phyloP scores from a whole-genome alignment of 2,329 filamentous ascomycete species.

The Bimuria novae-zelandiae region DNA sequence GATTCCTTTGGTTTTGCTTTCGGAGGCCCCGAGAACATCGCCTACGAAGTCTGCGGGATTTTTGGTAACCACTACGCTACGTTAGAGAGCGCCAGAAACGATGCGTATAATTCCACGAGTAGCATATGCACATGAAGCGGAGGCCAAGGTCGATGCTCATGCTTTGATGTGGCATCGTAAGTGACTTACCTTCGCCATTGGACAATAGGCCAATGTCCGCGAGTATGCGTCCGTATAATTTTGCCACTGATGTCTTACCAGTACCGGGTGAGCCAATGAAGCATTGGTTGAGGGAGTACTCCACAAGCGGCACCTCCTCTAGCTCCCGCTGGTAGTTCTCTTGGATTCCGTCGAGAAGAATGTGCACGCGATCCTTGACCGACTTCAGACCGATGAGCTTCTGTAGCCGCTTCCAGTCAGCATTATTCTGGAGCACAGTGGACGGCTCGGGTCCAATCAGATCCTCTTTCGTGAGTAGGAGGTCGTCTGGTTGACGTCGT shows the following conservation, averaged over 20 bases:
- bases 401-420: slow-evolving; percentile 63
- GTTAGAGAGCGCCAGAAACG: slow-evolving; percentile 16
- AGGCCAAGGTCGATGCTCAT: too few species aligned
- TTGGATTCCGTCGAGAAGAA: slow-evolving; percentile 64
- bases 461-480: slow-evolving; percentile 67
- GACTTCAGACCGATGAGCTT: slow-evolving; percentile 61
- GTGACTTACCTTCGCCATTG: slow-evolving; percentile 65
- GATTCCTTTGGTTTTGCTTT: slow-evolving; percentile 73
- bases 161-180: too few species aligned
- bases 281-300: slow-evolving; percentile 68
- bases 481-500: slow-evolving; percentile 60
- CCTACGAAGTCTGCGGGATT: slow-evolving; percentile 77
- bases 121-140: too few species aligned
- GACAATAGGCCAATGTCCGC: slow-evolving; percentile 69
- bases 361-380: slow-evolving; percentile 66
- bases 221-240: slow-evolving; percentile 71
- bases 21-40: slow-evolving; percentile 65
- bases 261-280: slow-evolving; percentile 76
- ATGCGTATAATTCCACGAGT: neutral
- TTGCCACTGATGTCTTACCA: slow-evolving; percentile 76
- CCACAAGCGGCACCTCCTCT: slow-evolving; percentile 60
- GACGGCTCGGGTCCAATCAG: slow-evolving; percentile 72
- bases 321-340: slow-evolving; percentile 71
- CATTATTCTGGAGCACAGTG: slow-evolving; percentile 55
- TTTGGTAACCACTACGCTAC: slow-evolving; percentile 64